A percentile compares a stretch with the other conserved stretches of the same genome.
phyloP scores from a whole-genome alignment of 1,284 basidiomycete genomes.

The Schizophyllum amplum region DNA sequence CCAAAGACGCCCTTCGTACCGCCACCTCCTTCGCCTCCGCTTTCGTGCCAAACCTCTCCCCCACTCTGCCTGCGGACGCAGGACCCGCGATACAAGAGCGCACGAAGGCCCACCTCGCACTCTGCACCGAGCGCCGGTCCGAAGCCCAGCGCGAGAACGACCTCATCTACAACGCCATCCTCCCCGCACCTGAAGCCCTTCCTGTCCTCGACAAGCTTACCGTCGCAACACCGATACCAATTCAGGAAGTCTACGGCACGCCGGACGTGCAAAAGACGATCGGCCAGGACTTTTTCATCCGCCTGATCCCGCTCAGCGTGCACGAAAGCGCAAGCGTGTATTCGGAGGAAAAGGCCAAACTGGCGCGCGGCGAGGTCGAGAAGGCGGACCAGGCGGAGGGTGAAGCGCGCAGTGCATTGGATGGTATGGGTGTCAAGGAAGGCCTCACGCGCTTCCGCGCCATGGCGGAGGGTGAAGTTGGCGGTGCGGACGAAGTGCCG shows the following conservation, averaged over 20 bases:
- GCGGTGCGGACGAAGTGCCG: slow-evolving; percentile 66
- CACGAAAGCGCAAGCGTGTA: slow-evolving; percentile 96
- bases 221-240: slow-evolving; percentile 77
- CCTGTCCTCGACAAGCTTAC: slow-evolving; percentile 74
- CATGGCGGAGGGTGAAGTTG: slow-evolving; percentile 66
- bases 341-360: slow-evolving; percentile 97
- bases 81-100: slow-evolving; percentile 74
- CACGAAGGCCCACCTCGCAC: slow-evolving; percentile 74
- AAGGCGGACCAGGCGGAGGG: slow-evolving; percentile 78
- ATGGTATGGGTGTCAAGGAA: slow-evolving; percentile 76
- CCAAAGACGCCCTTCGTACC: slow-evolving; percentile 78
- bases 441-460: slow-evolving; percentile 72
- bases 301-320: slow-evolving; percentile 87
- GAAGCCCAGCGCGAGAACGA: slow-evolving; percentile 90
- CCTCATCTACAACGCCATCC: slow-evolving; percentile 94
- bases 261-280: slow-evolving; percentile 94
- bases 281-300: slow-evolving; percentile 85
- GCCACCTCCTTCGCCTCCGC: slow-evolving; percentile 67
- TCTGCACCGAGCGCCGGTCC: slow-evolving; percentile 70
- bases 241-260: slow-evolving; percentile 90
- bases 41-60: slow-evolving; percentile 67
- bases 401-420: slow-evolving; percentile 75
- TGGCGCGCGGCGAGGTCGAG: slow-evolving; percentile 87
- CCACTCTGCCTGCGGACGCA: slow-evolving; percentile 86
- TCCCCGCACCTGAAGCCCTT: slow-evolving; percentile 77